Evolutionary conservation across 495 filamentous ascomycete species (phyloP).

Genomic region (Elasticomyces elasticus): DNA sequence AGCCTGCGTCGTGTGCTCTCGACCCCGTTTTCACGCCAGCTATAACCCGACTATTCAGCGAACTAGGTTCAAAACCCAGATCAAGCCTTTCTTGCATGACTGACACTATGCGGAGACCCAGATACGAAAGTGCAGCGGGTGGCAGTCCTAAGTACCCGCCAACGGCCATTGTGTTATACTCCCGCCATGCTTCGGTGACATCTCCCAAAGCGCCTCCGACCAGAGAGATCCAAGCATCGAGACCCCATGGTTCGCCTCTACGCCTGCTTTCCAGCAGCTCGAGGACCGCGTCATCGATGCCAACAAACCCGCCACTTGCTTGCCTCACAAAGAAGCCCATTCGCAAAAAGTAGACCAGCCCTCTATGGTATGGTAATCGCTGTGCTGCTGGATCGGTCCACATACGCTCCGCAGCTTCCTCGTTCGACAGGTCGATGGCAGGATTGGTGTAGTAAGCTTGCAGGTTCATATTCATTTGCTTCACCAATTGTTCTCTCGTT

Average conservation of each 20-base stretch:
- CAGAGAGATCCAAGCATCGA: background rate
- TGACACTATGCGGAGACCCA: background rate
- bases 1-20: background rate
- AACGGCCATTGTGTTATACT: background rate
- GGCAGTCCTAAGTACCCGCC: background rate
- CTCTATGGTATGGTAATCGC: background rate
- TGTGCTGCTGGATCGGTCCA: background rate
- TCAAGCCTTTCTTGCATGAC: background rate
- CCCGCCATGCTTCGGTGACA: background rate
- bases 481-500: background rate
- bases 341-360: background rate
- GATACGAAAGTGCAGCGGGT: background rate
- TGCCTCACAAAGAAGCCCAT: background rate
- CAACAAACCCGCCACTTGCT: background rate
- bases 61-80: background rate
- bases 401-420: background rate
- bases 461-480: background rate
- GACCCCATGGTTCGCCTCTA: background rate
- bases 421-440: background rate
- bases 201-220: background rate
- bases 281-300: background rate
- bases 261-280: background rate
- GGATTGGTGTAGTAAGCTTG: constrained; percentile 8
- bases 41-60: background rate
- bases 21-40: background rate